Percentiles rank a stretch among this genome's conserved stretches.
phyloP scores from a whole-genome alignment of 2,329 filamentous ascomycete species.

The Metarhizium rileyi region DNA sequence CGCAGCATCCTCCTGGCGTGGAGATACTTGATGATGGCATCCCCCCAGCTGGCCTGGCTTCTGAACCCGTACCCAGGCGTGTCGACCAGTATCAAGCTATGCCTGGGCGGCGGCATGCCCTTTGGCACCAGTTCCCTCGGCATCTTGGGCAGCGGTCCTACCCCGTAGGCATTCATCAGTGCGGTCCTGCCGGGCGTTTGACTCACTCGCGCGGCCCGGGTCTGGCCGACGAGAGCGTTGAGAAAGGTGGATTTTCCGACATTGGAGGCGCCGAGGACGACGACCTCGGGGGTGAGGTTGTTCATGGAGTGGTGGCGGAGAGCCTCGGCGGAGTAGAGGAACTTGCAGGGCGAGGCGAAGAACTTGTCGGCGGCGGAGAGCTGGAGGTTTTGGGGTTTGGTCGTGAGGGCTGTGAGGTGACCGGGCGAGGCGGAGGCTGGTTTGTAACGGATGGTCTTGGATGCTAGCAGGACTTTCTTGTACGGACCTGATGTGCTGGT shows the following conservation, averaged over 20 bases:
- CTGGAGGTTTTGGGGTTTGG: conserved; percentile 14
- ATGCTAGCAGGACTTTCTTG: conserved; percentile 10
- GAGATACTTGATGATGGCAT: conserved; percentile 42
- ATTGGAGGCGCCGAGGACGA: conserved; percentile 78
- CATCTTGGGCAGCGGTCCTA: conserved; percentile 32
- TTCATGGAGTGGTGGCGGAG: conserved; percentile 42
- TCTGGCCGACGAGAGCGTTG: conserved; percentile 60
- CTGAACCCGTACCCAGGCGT: conserved; percentile 41
- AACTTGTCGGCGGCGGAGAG: conserved; percentile 21
- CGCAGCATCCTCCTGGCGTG: conserved; percentile 34
- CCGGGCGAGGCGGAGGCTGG: not conserved
- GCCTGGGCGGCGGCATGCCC: conserved; percentile 31
- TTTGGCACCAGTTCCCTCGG: conserved; percentile 17
- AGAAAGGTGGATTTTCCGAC: conserved; percentile 85
- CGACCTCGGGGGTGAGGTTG: conserved; percentile 49
- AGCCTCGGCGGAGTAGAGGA: conserved; percentile 40
- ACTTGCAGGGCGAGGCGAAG: conserved; percentile 21
- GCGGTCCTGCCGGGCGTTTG: conserved; percentile 41
- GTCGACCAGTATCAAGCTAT: conserved; percentile 40
- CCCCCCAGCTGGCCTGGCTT: conserved; percentile 40
- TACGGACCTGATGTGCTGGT: conserved; percentile 1
- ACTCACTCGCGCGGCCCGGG: conserved; percentile 38
- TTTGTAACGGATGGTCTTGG: conserved; percentile 9
- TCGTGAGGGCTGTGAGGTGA: conserved; percentile 5
- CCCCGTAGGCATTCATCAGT: conserved; percentile 46